Base-by-base conservation (phyloP, 139 green algal genomes). In the Chlamydomonas eustigma region DNA sequence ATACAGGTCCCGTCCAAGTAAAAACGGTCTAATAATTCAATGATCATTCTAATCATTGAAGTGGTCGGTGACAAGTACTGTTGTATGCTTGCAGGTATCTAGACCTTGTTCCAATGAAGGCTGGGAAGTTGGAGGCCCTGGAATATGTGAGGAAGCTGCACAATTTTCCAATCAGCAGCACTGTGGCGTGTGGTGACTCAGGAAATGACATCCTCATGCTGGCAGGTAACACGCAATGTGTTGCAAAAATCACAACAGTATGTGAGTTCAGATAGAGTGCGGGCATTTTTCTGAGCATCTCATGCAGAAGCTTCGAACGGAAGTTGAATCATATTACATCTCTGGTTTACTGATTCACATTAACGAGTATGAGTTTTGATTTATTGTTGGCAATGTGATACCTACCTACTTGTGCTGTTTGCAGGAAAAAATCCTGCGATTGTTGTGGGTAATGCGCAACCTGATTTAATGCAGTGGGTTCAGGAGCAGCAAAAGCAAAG, bases 141-240 rank as follows among this genome's bases (percentile, higher is more conserved):
- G 89, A 97, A 51, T 91, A 95, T 51, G 85, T 95, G 51, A 80
- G 93, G 22, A 69, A 76, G 35, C 69, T 86, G 31, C 91, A 92
- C 64, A 84, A 83, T 36, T 89, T 97, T 78, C 73, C 84, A 0
- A 31, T 76, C 1, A 38, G 71, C 1, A 69, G 77, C 32, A 95
- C 90, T 5, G 84, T 97, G 50, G 92, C 94, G n/a, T 94, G 91
- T 36, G 94, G 94, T 0, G 94, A 98, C 86, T 90, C 76, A 24
- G 93, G 92, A 37, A 98, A 98, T 78, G 94, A 98, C 81, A 94
- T 94, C 39, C 82, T 96, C 44, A 97, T 98, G 94, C 85, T 98
- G 35, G 85, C 84, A 39, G 92, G 92, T 85, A 64, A 6, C 79
- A 35, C 65, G 3, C 44, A 12, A 8, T 85, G 88, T 68, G 78